Conservation (phyloP, 169 alveolate species). For the Fabrea salina region DNA sequence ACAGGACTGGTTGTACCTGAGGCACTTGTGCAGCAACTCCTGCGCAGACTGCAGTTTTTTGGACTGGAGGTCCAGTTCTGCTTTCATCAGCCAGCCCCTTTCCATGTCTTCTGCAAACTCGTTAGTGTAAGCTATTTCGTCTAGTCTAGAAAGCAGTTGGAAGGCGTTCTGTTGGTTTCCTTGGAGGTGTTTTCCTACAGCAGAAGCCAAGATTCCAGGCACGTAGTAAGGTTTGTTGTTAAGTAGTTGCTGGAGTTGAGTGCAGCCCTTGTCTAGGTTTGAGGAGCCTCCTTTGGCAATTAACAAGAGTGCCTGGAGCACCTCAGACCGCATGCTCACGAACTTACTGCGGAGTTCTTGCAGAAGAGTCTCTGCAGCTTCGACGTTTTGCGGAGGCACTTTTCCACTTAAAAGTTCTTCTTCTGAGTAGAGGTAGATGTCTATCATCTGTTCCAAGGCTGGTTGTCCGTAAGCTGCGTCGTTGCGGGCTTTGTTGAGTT, state of each 20-base stretch:
- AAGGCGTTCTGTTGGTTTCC: constrained; percentile 76
- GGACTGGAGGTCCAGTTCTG: constrained; percentile 75
- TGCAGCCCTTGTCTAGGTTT: constrained; percentile 57
- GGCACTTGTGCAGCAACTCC: constrained; percentile 63
- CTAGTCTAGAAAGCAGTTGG: constrained; percentile 51
- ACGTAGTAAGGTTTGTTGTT: constrained; percentile 64
- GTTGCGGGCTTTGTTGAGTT: constrained; percentile 78
- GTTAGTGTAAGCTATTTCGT: constrained; percentile 61
- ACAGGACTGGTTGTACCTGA: constrained; percentile 78
- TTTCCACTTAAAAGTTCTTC: constrained; percentile 25
- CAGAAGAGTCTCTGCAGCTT: constrained; percentile 68
- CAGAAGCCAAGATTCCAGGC: constrained; percentile 83
- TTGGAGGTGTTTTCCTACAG: constrained; percentile 71
- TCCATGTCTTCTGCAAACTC: constrained; percentile 87
- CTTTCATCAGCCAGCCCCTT: constrained; percentile 86
- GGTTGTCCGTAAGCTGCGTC: constrained; percentile 78
- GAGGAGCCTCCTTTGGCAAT: constrained; percentile 57
- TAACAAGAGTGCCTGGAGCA: constrained; percentile 62
- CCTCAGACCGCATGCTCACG: constrained; percentile 11
- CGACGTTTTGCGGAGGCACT: constrained; percentile 58
- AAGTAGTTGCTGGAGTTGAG: constrained; percentile 53
- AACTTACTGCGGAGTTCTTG: constrained; percentile 56
- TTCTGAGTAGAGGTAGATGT: constrained; percentile 80
- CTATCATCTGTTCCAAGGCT: constrained; percentile 74
- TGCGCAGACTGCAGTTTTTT: constrained; percentile 64